Conservation (phyloP, 1,284 basidiomycete species). For the Ustilago hordei region DNA sequence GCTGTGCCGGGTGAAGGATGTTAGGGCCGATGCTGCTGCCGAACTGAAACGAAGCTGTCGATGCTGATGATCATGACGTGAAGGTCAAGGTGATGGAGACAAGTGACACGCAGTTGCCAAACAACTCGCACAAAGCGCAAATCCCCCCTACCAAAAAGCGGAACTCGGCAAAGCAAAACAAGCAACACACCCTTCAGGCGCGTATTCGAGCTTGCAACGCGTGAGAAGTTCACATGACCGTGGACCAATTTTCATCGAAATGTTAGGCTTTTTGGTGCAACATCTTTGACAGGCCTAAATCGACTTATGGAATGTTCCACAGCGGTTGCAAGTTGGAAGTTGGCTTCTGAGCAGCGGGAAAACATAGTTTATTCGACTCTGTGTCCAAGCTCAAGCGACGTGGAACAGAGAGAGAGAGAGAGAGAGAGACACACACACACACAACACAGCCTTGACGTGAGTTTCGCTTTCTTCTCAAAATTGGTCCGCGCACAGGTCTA, state of each 20-base stretch:
- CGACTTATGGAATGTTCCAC: not conserved
- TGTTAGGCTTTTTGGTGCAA: not conserved
- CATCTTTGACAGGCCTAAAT: not conserved
- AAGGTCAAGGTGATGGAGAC: no score
- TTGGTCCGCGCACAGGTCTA: constrained; percentile 18
- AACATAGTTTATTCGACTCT: constrained; percentile 12
- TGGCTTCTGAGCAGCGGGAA: constrained; percentile 4
- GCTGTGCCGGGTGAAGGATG: not conserved
- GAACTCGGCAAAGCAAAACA: not conserved
- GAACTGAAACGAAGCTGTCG: not conserved
- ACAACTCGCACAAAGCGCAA: not conserved
- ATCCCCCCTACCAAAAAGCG: not conserved
- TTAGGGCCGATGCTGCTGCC: not conserved
- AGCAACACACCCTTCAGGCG: constrained; percentile 4
- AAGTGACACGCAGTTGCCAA: not conserved
- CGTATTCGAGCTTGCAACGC: constrained; percentile 11
- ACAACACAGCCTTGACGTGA: no score
- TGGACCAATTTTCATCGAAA: not conserved
- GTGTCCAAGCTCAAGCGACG: constrained; percentile 9
- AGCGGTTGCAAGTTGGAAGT: constrained; percentile 3
- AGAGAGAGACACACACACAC: not conserved
- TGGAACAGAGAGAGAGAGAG: constrained; percentile 16
- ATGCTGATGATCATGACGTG: no score
- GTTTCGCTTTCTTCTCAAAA: constrained; percentile 36
- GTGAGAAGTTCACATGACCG: constrained; percentile 19